A percentile compares a stretch with the other conserved stretches of the same genome.
Conservation (phyloP, 2,329 filamentous ascomycete genomes). For the Mariannaea sp. region DNA sequence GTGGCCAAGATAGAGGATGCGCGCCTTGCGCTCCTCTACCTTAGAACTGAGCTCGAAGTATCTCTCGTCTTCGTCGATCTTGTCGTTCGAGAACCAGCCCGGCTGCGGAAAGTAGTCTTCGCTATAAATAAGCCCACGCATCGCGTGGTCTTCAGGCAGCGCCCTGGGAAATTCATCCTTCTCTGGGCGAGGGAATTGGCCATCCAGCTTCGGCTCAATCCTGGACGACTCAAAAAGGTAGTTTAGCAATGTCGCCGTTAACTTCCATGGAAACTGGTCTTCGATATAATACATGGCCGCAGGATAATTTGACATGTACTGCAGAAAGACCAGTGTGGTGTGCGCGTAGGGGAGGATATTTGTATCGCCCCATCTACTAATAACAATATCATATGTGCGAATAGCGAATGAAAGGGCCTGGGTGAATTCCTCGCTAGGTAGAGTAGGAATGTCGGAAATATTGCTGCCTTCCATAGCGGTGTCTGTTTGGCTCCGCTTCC, state of each 20-base stretch:
- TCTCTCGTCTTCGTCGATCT: background rate
- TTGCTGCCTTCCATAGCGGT: background rate
- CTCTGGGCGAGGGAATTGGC: background rate
- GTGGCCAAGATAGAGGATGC: background rate
- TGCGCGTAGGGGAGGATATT: slow-evolving; percentile 68
- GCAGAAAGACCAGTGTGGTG: slow-evolving; percentile 63
- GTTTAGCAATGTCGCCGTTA: slow-evolving; percentile 47
- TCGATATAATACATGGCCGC: slow-evolving; percentile 52
- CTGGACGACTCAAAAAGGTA: slow-evolving; percentile 35
- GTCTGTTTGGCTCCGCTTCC: background rate
- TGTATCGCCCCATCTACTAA: slow-evolving; percentile 58
- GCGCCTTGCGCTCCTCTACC: background rate
- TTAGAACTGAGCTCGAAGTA: background rate
- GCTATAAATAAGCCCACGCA: background rate
- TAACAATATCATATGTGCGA: slow-evolving; percentile 52
- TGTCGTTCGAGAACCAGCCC: background rate
- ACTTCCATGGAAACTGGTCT: slow-evolving; percentile 57
- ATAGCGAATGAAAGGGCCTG: slow-evolving; percentile 49
- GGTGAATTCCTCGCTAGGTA: slow-evolving; percentile 37
- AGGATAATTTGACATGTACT: slow-evolving; percentile 48
- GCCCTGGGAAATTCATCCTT: background rate
- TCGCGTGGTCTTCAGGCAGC: background rate
- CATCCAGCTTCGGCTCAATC: background rate
- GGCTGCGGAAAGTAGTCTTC: background rate
- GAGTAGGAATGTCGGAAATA: slow-evolving; percentile 25